These are phyloP conservation scores for Moricandia arvensis DNA, from an alignment of 345 rosid genomes.

Conservation along the genomic window DNA sequence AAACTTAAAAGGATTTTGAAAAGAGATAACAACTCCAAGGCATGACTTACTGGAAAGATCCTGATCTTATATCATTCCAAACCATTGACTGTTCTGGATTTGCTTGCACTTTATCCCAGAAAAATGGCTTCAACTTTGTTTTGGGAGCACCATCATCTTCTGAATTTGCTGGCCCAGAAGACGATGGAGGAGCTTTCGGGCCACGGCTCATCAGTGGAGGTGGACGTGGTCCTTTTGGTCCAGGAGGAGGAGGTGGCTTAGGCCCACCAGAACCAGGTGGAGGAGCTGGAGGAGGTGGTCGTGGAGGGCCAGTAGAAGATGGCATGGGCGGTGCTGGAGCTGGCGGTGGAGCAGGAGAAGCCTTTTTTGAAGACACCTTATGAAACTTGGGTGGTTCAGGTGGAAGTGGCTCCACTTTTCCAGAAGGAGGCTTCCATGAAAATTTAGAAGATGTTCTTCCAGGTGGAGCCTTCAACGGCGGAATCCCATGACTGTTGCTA, in stretches of 20 bases:
- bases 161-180: conserved; percentile 28
- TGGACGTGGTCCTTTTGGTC: not conserved
- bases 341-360: not conserved
- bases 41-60: conserved; percentile 94
- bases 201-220: not conserved
- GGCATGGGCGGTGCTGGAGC: not conserved
- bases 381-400: not conserved
- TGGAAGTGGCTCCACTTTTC: not conserved
- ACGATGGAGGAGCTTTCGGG: not conserved
- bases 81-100: conserved; percentile 94
- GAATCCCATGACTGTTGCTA: not conserved
- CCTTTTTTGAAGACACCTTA: not conserved
- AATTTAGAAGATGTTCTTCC: not conserved
- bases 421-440: not conserved
- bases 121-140: conserved; percentile 94
- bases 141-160: conserved; percentile 59
- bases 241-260: not conserved
- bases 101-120: conserved; percentile 97
- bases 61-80: conserved; percentile 94
- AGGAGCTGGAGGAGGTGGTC: conserved; percentile 4
- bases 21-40: conserved; percentile 2
- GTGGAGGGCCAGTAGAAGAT: not conserved
- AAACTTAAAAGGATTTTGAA: not conserved
- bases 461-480: not conserved
- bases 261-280: not conserved